Base-by-base conservation (phyloP, 1,284 basidiomycete genomes). In the Agaricales sp. region DNA sequence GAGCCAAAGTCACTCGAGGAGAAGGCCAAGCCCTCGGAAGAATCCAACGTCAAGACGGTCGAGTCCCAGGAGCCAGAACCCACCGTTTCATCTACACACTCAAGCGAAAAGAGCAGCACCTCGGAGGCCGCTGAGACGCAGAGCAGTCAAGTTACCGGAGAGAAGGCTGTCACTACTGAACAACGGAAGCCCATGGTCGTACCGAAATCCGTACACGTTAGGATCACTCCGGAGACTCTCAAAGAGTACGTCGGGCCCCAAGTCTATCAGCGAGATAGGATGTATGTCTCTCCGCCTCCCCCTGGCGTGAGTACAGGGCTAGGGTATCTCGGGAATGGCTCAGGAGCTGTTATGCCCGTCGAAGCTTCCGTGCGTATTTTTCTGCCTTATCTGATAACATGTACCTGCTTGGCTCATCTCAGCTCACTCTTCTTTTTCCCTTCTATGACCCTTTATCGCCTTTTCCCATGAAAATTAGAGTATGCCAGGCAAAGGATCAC, bases 201-300 rank as follows among this genome's bases (percentile, higher is more conserved):
- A 12, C 95, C 96, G 1, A 72, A 79, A 6, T 68, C 75, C 8
- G 85, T 99, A 1, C 80, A 86, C 60, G 77, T 99, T 14, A 73
- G 73, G 44, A 91, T 99, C 59, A 87, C 83, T 0, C 77, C 83
- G 4, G 90, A 92, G 43, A 95, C 89, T 57, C 64, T 99, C 59
- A 91, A 93, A 64, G 92, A 97, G 55, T 99, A 98, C 59, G 92
- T 99, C 39, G 96, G 96, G 0, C 93, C 95, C 4, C 90, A 92
- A 18, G 75, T 96, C 18, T 98, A 96, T 67, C 90, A 96, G 67
- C 93, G 93, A 66, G 95, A 99, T 62, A 70, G 95, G 55, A 78
- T 99, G 71, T 99, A 96, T 63, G 76, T 78, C 11, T 71, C 73
- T 45, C 67, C 80, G 2, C 88, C 92, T 13, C 95, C 96, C 1